These are phyloP conservation scores for Coniochaeta hoffmannii DNA, from an alignment of 2,329 filamentous ascomycete genomes.

Conservation along the genomic window DNA sequence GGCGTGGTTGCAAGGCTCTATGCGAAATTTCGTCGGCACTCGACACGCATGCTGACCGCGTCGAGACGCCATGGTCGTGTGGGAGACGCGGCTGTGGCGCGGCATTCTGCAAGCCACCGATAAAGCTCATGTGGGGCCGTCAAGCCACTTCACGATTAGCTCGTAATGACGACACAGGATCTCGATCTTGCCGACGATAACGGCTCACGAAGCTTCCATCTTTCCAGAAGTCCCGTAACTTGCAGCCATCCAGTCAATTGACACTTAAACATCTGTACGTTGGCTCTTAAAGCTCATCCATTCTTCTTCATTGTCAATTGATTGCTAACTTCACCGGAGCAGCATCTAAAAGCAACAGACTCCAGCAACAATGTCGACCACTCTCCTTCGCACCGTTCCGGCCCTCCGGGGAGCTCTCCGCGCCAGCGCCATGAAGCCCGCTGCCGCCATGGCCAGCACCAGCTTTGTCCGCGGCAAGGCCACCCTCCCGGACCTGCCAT, in stretches of 20 bases:
- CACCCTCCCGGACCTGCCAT: conserved; percentile 80
- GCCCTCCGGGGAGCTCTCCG: conserved; percentile 65
- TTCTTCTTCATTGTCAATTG: conserved; percentile 6
- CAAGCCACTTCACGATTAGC: neutral
- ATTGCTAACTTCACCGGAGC: neutral
- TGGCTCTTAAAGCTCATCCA: neutral
- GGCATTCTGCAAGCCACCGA: neutral
- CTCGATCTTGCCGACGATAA: neutral
- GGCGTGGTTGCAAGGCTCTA: no score
- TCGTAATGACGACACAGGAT: conserved; percentile 1
- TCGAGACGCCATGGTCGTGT: conserved; percentile 4
- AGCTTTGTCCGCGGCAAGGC: conserved; percentile 82
- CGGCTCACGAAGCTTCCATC: neutral
- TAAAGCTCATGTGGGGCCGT: neutral
- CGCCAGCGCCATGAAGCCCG: conserved; percentile 53
- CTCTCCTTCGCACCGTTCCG: conserved; percentile 64
- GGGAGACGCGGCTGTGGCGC: conserved; percentile 1
- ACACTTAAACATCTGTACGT: neutral
- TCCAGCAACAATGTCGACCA: conserved; percentile 56
- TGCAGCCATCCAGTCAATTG: neutral
- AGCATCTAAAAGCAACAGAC: neutral
- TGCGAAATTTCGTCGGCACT: neutral
- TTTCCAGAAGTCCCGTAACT: neutral
- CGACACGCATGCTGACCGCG: neutral
- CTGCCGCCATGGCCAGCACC: conserved; percentile 60